Evolutionary conservation across 23 red algal genomes (phyloP), one percentile per base, ranked within the genome.

Genomic region (Gracilaria domingensis): DNA sequence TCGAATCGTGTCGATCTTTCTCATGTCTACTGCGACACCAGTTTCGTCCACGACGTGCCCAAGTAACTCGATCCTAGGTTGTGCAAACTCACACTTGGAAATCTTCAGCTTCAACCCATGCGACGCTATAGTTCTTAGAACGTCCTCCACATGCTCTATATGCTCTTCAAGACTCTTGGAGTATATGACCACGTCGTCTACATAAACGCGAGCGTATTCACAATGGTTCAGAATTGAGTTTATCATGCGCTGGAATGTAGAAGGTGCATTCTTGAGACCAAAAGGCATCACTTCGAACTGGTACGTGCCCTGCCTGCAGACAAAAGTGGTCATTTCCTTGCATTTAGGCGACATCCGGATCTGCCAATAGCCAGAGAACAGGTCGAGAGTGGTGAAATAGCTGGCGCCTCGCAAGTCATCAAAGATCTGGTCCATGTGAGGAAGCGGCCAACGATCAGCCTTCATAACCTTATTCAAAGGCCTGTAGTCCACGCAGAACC

Each of bases 161-260:
- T 24, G 65, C 35, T 34, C 24, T 38, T 28, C 28, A 16, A 34
- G 65, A 14, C 12, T 33, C 14, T 14, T 33, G 30, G 65, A 34
- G 4, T 14, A 70, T 33, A 34, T 33, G 3, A 33, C 65, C 2
- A 70, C 65, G 35, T 70, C 65, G 18, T 70, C 65, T 9, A 70
- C 25, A 17, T 70, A 70, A 5, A 70, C 65, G 3, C 65, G 3
- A 11, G 35, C 65, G 16, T 33, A 70, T 25, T 2, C 24, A 5
- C 13, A 14, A 4, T 70, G 12, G 25, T 34, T 25, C 13, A 70
- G 65, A 11, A 70, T 70, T 4, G 65, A 36, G 8, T 70, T 26
- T 26, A 70, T 70, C 65, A 70, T 70, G 14, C 65, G 14, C 35
- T 70, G 65, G 25, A 70, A 70, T 16, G 65, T 70, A 4, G 65